These are phyloP conservation scores for Lentinula edodes DNA, from an alignment of 768 basidiomycete genomes.

Conservation along the genomic window DNA sequence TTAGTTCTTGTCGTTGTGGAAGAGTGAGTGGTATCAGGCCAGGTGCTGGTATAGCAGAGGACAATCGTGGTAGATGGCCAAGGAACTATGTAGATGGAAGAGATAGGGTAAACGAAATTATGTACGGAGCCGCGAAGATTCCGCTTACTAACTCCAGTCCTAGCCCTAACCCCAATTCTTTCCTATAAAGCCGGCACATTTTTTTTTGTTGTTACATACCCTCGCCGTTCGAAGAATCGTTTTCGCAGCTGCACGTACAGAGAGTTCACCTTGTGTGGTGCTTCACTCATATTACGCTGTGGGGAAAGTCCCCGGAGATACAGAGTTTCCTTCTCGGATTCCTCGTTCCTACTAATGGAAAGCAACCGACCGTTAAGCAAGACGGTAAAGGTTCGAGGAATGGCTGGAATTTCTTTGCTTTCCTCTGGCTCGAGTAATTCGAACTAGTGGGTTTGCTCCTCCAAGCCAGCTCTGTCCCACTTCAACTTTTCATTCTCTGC, in stretches of 20 bases:
- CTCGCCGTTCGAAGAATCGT: conserved; percentile 76
- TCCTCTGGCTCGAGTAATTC: conserved; percentile 13
- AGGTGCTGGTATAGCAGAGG: too few species aligned
- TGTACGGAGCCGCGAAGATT: conserved; percentile 16
- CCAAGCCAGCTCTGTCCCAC: conserved; percentile 56
- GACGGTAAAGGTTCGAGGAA: conserved; percentile 51
- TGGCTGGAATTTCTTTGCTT: conserved; percentile 43
- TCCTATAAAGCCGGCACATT: conserved; percentile 14
- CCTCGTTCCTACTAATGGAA: conserved; percentile 53
- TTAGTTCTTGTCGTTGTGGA: too few species aligned
- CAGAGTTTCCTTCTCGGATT: conserved; percentile 54
- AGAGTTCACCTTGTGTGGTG: conserved; percentile 25
- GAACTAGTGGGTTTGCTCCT: conserved; percentile 31
- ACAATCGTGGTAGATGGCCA: too few species aligned
- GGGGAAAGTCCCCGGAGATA: conserved; percentile 94
- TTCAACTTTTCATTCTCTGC: conserved; percentile 24
- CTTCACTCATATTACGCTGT: conserved; percentile 55
- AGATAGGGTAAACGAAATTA: background rate
- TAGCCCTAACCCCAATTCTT: background rate
- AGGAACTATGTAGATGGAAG: too few species aligned
- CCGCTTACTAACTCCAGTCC: conserved; percentile 9
- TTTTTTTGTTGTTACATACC: conserved; percentile 10
- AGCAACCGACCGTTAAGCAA: conserved; percentile 69
- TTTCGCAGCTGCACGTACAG: conserved; percentile 77
- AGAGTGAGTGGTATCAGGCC: too few species aligned